These are phyloP conservation scores for Acanthamoeba royreba DNA, from an alignment of 208 protist species.

Conservation along the genomic window DNA sequence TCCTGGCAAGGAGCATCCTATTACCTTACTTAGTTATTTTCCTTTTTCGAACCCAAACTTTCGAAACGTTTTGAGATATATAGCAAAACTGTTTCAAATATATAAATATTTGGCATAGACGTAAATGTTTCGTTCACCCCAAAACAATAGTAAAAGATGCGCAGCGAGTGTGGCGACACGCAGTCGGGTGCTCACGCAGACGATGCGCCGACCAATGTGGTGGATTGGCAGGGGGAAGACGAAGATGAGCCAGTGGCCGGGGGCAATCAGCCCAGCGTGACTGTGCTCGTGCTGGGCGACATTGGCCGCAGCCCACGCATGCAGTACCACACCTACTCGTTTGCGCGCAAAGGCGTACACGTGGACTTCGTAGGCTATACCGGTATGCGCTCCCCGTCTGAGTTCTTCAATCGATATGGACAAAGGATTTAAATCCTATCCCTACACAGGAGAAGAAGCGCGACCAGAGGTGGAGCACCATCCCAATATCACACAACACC, in stretches of 20 bases:
- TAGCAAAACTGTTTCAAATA: too few relatives aligned
- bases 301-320: constrained; percentile 10
- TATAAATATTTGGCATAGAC: too few relatives aligned
- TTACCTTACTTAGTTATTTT: too few relatives aligned
- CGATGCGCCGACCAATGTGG: background rate
- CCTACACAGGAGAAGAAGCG: background rate
- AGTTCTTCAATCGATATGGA: background rate
- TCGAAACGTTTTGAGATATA: too few relatives aligned
- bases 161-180: too few relatives aligned
- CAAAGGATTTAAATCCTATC: background rate
- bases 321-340: constrained; percentile 15
- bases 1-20: too few relatives aligned
- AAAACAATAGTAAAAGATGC: background rate
- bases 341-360: background rate
- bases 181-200: background rate
- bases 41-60: too few relatives aligned
- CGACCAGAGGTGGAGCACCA: background rate
- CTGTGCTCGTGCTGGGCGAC: background rate
- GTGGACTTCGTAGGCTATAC: background rate
- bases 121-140: too few relatives aligned
- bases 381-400: background rate
- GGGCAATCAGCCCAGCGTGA: background rate
- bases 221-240: background rate
- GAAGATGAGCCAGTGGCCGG: background rate
- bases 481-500: background rate